Conservation (phyloP, 2,329 filamentous ascomycete species). For the Fusarium paranaense region DNA sequence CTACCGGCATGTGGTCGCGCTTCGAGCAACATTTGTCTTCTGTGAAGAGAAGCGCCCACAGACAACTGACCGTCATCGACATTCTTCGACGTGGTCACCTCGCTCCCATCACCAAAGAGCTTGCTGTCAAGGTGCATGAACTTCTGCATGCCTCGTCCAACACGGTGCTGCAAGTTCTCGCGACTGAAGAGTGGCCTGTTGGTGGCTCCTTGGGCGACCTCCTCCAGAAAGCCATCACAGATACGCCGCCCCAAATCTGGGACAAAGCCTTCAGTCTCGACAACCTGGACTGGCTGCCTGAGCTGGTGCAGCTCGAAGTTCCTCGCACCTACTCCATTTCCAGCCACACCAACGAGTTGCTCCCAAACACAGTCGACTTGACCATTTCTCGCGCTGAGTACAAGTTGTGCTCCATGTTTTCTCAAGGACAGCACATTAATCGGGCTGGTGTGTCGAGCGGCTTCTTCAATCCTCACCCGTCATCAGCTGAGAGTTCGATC, state of each 20-base stretch:
- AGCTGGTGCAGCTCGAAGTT: slow-evolving; percentile 61
- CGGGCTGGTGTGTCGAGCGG: slow-evolving; percentile 64
- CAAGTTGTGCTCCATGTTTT: slow-evolving; percentile 57
- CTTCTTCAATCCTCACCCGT: slow-evolving; percentile 60
- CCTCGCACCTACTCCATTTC: slow-evolving; percentile 67
- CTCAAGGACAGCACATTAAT: slow-evolving; percentile 45
- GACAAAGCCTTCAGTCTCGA: slow-evolving; percentile 61
- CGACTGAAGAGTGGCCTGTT: slow-evolving; percentile 64
- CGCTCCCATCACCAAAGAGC: slow-evolving; percentile 62
- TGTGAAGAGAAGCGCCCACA: slow-evolving; percentile 45
- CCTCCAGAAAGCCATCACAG: slow-evolving; percentile 59
- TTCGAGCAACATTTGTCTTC: slow-evolving; percentile 60
- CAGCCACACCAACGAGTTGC: slow-evolving; percentile 60
- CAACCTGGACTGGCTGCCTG: slow-evolving; percentile 58
- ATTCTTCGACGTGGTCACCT: slow-evolving; percentile 64
- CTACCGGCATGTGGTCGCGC: slow-evolving; percentile 57
- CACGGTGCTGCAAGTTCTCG: slow-evolving; percentile 60
- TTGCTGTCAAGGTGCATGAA: slow-evolving; percentile 61
- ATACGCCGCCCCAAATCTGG: slow-evolving; percentile 62
- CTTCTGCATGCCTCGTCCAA: slow-evolving; percentile 62
- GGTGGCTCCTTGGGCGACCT: slow-evolving; percentile 63
- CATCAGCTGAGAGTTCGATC: slow-evolving; percentile 53
- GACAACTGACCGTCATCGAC: slow-evolving; percentile 58
- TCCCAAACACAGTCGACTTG: slow-evolving; percentile 63
- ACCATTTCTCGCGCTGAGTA: slow-evolving; percentile 65